phyloP scores from a whole-genome alignment of 768 basidiomycete species.

The Dictyophora rubrovolvata region DNA sequence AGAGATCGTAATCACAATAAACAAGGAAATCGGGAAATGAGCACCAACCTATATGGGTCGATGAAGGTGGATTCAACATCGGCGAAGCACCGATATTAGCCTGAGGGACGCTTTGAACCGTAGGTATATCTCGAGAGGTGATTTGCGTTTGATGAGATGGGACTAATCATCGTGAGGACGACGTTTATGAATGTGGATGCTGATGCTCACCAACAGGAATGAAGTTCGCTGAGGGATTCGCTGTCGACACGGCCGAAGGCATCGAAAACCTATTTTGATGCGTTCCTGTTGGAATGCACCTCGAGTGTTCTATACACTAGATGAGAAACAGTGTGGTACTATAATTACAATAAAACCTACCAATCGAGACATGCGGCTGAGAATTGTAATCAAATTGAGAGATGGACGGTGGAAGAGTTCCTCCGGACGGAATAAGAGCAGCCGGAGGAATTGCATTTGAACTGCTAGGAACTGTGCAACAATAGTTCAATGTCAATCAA shows the following conservation, averaged over 20 bases:
- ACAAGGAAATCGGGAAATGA: not conserved
- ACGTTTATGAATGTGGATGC: not conserved
- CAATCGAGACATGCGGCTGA: not conserved
- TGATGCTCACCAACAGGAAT: not conserved
- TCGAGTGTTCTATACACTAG: not conserved
- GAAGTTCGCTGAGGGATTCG: not conserved
- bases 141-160: not conserved
- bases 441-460: not conserved
- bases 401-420: not conserved
- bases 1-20: not conserved
- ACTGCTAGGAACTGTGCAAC: not conserved
- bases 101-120: not conserved
- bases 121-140: not conserved
- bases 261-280: not conserved
- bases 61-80: not conserved
- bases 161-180: not conserved
- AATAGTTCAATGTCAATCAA: not conserved
- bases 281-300: not conserved
- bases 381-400: not conserved
- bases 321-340: not conserved
- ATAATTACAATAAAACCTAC: not conserved
- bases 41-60: not conserved
- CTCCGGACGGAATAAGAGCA: too few species aligned
- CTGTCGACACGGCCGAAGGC: not conserved
- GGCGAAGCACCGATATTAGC: not conserved